Evolutionary conservation across 371 early-diverging fungal genomes (phyloP).

Genomic region (Haplosporangium sp.): DNA sequence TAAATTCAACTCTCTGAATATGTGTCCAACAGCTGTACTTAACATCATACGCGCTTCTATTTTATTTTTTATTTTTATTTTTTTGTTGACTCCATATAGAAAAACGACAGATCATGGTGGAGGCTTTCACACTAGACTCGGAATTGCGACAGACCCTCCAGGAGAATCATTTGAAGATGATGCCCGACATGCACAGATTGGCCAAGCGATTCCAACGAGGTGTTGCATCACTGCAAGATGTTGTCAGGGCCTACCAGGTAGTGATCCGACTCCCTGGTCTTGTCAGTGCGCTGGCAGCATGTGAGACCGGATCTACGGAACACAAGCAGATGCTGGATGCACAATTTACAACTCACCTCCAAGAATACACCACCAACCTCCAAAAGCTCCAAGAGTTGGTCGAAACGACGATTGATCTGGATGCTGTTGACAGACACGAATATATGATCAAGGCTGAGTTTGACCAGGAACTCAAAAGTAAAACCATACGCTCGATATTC

Average conservation of each 20-base stretch:
- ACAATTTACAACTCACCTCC: conserved; percentile 56
- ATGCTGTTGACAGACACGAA: conserved; percentile 87
- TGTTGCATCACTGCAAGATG: conserved; percentile 89
- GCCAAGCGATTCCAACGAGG: conserved; percentile 86
- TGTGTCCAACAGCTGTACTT: too few species aligned
- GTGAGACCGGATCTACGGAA: conserved; percentile 56
- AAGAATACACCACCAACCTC: conserved; percentile 67
- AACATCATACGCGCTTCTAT: background rate
- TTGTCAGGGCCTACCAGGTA: conserved; percentile 91
- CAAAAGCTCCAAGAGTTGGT: conserved; percentile 79
- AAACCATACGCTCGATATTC: background rate
- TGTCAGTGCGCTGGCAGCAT: conserved; percentile 63
- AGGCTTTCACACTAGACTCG: conserved; percentile 76
- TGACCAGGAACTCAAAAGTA: conserved; percentile 82
- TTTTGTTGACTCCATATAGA: conserved; percentile 43
- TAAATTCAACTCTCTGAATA: background rate
- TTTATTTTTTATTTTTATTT: background rate
- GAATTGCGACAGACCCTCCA: conserved; percentile 80
- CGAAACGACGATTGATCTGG: conserved; percentile 92
- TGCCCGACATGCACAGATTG: conserved; percentile 92
- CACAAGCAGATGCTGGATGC: conserved; percentile 60
- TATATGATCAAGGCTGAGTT: conserved; percentile 90
- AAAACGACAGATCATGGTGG: conserved; percentile 82
- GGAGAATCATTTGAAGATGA: conserved; percentile 76
- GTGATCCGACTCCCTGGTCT: conserved; percentile 81